These are phyloP conservation scores for Mortierella sp. DNA, from an alignment of 371 early-diverging fungal species.

Conservation along the genomic window DNA sequence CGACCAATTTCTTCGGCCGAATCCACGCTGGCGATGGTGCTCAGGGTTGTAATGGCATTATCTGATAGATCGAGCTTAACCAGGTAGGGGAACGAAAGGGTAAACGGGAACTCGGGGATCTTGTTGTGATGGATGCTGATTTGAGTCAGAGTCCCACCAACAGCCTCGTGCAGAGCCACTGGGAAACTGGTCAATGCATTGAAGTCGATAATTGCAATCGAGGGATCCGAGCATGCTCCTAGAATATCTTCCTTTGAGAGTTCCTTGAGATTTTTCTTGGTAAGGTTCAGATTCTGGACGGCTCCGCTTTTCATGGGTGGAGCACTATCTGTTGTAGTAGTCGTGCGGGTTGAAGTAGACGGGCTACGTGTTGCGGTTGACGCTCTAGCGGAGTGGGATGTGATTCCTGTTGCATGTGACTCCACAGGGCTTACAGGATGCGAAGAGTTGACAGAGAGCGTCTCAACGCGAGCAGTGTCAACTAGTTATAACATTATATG, in stretches of 20 bases:
- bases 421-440: neutral
- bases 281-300: constrained; percentile 57
- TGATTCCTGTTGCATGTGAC: neutral
- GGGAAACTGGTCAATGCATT: constrained; percentile 63
- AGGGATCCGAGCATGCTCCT: constrained; percentile 34
- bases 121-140: constrained; percentile 68
- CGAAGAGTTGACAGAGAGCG: constrained; percentile 29
- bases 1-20: constrained; percentile 26
- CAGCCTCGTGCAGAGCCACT: constrained; percentile 34
- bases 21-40: neutral
- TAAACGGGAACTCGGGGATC: constrained; percentile 58
- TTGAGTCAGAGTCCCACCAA: constrained; percentile 56
- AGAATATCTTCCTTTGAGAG: constrained; percentile 49
- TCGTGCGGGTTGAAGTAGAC: neutral
- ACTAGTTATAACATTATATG: neutral
- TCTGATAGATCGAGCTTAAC: constrained; percentile 65
- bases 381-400: neutral
- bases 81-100: constrained; percentile 58
- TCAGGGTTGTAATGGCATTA: constrained; percentile 62
- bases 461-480: constrained; percentile 20
- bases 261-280: constrained; percentile 59
- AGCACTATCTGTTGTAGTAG: neutral
- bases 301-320: neutral
- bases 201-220: constrained; percentile 50
- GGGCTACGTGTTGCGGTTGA: constrained; percentile 2